These are phyloP conservation scores for Penicillium psychrofluorescens DNA, from an alignment of 495 filamentous ascomycete species.

Conservation along the genomic window DNA sequence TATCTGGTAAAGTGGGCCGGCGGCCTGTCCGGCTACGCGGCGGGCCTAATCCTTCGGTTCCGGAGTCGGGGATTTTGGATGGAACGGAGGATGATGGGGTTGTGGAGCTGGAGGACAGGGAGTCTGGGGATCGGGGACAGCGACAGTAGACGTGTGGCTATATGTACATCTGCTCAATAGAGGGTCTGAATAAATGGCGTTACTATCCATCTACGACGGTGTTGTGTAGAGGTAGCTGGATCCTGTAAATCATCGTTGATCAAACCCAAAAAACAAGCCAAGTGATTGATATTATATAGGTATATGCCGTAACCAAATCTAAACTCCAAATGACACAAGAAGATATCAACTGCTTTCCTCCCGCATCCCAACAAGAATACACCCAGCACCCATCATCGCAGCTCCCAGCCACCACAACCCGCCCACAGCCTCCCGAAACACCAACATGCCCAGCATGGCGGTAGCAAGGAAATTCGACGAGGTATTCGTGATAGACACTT, in stretches of 20 bases:
- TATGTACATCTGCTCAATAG: neutral
- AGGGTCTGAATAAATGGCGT: neutral
- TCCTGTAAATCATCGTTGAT: too few species aligned
- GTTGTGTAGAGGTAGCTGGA: too few species aligned
- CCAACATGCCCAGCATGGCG: constrained; percentile 68
- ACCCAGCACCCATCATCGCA: constrained; percentile 74
- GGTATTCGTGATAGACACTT: constrained; percentile 90
- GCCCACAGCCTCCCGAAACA: constrained; percentile 66
- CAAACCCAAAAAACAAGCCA: too few species aligned
- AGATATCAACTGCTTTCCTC: constrained; percentile 42
- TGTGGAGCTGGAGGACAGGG: constrained; percentile 55
- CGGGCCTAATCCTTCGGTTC: constrained; percentile 10
- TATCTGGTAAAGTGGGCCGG: constrained; percentile 10
- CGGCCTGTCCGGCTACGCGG: constrained; percentile 10
- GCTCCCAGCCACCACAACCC: constrained; percentile 88
- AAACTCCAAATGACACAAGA: neutral
- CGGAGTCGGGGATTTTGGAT: constrained; percentile 47
- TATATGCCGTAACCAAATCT: too few species aligned
- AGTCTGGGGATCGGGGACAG: constrained; percentile 3
- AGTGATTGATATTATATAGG: too few species aligned
- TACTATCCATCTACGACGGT: too few species aligned
- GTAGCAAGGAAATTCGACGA: constrained; percentile 88
- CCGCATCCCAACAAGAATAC: constrained; percentile 81
- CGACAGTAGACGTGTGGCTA: neutral
- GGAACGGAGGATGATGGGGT: constrained; percentile 58